Base-by-base conservation (phyloP, 2,329 filamentous ascomycete species). In the Microcyclospora pomicola region DNA sequence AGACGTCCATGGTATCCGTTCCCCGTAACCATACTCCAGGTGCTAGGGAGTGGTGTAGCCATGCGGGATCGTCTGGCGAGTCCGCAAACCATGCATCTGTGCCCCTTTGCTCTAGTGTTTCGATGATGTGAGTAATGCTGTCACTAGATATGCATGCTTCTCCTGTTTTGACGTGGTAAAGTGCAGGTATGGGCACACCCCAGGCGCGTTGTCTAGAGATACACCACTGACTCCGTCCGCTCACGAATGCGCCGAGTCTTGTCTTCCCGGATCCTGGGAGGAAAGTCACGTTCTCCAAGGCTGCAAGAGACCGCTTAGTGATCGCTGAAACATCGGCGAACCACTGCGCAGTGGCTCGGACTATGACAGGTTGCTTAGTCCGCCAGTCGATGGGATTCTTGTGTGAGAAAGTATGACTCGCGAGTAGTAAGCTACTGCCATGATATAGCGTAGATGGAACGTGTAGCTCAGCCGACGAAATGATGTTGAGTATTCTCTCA, bases 321-420 rank as follows among this genome's bases (percentile, higher is more conserved):
- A 96, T 88, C 36, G 71, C 74, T 11, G 72, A 84, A 2, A 95
- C 84, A 58, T 96, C 84, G 9, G 91, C 86, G 55, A 98, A 98
- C 91, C 91, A 98, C 61, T 98, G 91, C 29, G 87, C 84, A 0
- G 92, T 98, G 3, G 91, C 88, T 47, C 91, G 69, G 27, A 92
- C 75, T 42, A 98, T 85, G 35, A 98, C 79, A 1, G 91, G 91
- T 48, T 82, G 71, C 61, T 96, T 98, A 0, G 88, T 93, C 38
- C 91, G 74, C 91, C 91, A 98, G 61, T 98, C 91, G 49, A 96
- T 94, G 0, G 91, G 91, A 56, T 96, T 96, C 59, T 94, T 96
- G 67, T 98, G 91, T 37, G 70, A 71, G 55, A 88, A 80, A 40
- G 68, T 69, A 49, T 92, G 80, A 3, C 72, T 72, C 30, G 71